Evolutionary conservation across 257 asterid genomes (phyloP), one percentile per base, ranked within the genome.

Genomic region (Mitragyna speciosa): DNA sequence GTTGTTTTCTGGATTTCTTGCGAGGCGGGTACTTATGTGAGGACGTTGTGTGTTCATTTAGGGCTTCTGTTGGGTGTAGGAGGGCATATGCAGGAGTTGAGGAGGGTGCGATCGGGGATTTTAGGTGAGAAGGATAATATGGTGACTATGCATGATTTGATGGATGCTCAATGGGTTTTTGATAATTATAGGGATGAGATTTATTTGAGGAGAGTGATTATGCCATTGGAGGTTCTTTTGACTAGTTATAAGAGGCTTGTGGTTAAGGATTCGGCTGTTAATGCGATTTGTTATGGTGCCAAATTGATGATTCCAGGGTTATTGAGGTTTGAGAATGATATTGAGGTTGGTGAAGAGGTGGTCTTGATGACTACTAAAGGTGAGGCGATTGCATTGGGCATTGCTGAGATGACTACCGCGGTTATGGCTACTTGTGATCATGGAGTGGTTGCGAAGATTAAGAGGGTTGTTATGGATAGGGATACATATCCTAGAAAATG

Each of bases 401-500:
- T 93, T 79, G 98, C 98, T 0, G 98, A 94, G 90, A 93, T 94
- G 98, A 93, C 98, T 0, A 94, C 98, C 5, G 95, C 97, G 0
- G 98, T 94, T 49, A 94, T 94, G 88, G 97, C 97, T 0, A 94
- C 98, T 0, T 94, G 98, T 86, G 98, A 94, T 85, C 97, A 94
- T 79, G 98, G 98, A 30, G 93, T 92, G 8, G 97, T 94, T 49
- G 98, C 98, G 0, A 94, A 89, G 89, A 94, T 94, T 78, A 94
- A 94, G 96, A 93, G 98, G 89, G 98, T 94, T 72, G 98, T 94
- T 73, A 93, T 94, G 98, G 98, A 94, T 78, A 88, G 98, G 87
- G 98, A 94, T 84, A 94, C 98, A 0, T 94, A 94, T 83, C 98
- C 98, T 0, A 90, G 98, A 87, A 94, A 94, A 79, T 94, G 98